A percentile compares a stretch with the other conserved stretches of the same genome.
phyloP scores from a whole-genome alignment of 306 rosid genomes.

The Vigna trinervia region DNA sequence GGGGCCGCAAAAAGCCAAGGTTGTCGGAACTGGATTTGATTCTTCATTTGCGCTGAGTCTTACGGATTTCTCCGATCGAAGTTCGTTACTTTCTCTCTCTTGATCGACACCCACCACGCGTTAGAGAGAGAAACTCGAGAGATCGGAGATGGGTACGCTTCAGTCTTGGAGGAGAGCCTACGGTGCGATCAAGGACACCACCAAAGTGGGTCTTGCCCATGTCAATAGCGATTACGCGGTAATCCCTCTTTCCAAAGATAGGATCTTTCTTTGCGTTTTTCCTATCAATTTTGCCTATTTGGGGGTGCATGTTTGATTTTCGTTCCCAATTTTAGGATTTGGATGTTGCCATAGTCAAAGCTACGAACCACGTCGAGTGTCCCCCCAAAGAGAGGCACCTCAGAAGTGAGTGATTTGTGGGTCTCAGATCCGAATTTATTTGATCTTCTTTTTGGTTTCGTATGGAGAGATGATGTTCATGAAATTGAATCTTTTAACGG shows the following conservation, averaged over 20 bases:
- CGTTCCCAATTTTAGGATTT: slow-evolving; percentile 80
- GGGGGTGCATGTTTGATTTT: slow-evolving; percentile 40
- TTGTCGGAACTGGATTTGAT: slow-evolving; percentile 40
- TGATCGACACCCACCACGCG: slow-evolving; percentile 18
- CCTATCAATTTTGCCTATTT: background rate
- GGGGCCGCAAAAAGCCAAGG: slow-evolving; percentile 46
- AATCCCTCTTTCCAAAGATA: slow-evolving; percentile 38
- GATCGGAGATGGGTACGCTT: slow-evolving; percentile 85
- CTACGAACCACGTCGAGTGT: slow-evolving; percentile 97
- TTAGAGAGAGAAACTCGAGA: slow-evolving; percentile 49
- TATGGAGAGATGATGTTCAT: slow-evolving; percentile 12
- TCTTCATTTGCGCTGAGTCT: slow-evolving; percentile 30
- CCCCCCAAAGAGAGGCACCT: slow-evolving; percentile 98
- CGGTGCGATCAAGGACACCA: slow-evolving; percentile 90
- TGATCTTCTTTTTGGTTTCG: slow-evolving; percentile 25
- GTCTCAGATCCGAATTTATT: slow-evolving; percentile 53
- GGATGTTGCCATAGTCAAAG: slow-evolving; percentile 99
- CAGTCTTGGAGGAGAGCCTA: slow-evolving; percentile 97
- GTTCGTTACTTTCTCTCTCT: slow-evolving; percentile 50
- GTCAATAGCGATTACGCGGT: slow-evolving; percentile 99
- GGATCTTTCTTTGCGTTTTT: slow-evolving; percentile 21
- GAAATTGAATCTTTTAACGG: background rate
- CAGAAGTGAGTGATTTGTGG: slow-evolving; percentile 63
- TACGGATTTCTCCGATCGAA: slow-evolving; percentile 36
- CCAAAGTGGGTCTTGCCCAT: slow-evolving; percentile 99